These are phyloP conservation scores for Euptelea pleiosperma DNA, from an alignment of 164 flowering plant species.

Conservation along the genomic window DNA sequence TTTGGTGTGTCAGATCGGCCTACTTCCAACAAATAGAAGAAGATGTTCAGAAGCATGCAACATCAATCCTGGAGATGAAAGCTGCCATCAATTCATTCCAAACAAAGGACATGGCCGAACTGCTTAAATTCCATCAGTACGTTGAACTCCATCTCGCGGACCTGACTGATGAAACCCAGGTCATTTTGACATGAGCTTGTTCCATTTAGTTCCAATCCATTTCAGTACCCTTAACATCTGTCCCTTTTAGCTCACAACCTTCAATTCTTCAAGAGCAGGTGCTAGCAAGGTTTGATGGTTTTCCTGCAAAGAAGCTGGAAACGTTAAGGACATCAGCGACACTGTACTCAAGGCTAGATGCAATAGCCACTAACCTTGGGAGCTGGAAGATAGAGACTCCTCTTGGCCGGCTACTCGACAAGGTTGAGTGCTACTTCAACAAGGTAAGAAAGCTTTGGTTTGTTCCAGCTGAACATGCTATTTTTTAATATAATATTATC, in stretches of 20 bases:
- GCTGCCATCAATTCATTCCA: conserved; percentile 43
- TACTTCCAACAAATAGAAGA: conserved; percentile 82
- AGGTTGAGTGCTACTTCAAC: conserved; percentile 61
- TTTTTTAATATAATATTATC: background rate
- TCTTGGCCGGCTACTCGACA: conserved; percentile 48
- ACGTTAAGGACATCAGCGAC: conserved; percentile 71
- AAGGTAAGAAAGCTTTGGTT: conserved; percentile 41
- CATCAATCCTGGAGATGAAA: conserved; percentile 55
- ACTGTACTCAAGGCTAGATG: conserved; percentile 48
- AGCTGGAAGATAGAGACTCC: conserved; percentile 67
- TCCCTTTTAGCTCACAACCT: background rate
- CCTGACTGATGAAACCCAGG: conserved; percentile 84
- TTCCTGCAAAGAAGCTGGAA: conserved; percentile 75
- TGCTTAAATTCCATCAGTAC: conserved; percentile 55
- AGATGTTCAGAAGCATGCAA: conserved; percentile 60
- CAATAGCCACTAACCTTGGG: conserved; percentile 38
- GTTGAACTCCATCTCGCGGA: conserved; percentile 71
- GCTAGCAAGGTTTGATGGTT: conserved; percentile 73
- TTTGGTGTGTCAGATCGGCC: conserved; percentile 48
- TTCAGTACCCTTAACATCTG: background rate
- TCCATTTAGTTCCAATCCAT: background rate
- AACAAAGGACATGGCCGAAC: conserved; percentile 70
- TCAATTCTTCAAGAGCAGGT: conserved; percentile 37
- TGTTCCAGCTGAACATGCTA: background rate
- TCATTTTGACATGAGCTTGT: conserved; percentile 16